A percentile compares a stretch with the other conserved stretches of the same genome.
phyloP scores from a whole-genome alignment of 208 protist species.

The Acanthamoeba royreba region DNA sequence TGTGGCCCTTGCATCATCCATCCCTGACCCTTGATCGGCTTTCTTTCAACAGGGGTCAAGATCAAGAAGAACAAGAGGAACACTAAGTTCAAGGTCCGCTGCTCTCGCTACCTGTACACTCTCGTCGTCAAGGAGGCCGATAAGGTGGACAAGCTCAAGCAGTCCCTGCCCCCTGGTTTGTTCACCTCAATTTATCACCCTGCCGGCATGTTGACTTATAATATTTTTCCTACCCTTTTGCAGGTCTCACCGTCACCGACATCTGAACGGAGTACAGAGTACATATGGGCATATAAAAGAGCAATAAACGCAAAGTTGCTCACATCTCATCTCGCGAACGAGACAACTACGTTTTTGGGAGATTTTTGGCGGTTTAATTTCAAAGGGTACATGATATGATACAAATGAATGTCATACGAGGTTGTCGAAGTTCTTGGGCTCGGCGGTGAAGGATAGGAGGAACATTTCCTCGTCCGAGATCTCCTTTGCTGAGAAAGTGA shows the following conservation, averaged over 20 bases:
- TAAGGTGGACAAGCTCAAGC: conserved; percentile 79
- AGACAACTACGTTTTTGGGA: no score
- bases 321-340: background rate
- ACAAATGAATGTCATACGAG: no score
- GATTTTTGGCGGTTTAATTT: no score
- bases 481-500: background rate
- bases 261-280: conserved; percentile 10
- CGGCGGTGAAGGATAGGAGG: background rate
- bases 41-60: conserved; percentile 52
- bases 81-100: conserved; percentile 82
- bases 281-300: background rate
- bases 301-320: background rate
- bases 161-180: conserved; percentile 77
- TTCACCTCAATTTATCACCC: background rate
- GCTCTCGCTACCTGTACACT: conserved; percentile 76
- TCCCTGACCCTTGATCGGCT: background rate
- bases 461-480: conserved; percentile 25
- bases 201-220: background rate
- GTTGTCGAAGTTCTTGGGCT: conserved; percentile 3
- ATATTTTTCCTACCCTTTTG: background rate
- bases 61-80: conserved; percentile 76
- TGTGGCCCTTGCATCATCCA: no score
- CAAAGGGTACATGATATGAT: no score
- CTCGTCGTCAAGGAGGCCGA: conserved; percentile 68
- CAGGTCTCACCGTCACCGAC: conserved; percentile 10